Evolutionary conservation across 2,329 filamentous ascomycete species (phyloP).

Genomic region (Corinectria fuckeliana): DNA sequence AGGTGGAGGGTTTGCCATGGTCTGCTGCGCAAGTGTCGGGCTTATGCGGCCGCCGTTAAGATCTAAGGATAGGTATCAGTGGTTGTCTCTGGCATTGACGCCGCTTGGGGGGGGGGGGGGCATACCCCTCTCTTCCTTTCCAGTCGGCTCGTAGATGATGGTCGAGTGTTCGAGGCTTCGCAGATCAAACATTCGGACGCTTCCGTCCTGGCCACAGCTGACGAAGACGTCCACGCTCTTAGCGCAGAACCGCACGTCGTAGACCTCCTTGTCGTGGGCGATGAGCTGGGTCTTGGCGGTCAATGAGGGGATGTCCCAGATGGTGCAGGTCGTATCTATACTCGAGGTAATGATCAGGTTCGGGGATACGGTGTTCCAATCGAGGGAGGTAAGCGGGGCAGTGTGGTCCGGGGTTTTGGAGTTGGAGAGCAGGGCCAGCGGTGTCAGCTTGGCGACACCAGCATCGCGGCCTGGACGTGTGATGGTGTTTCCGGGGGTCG

Average conservation of each 20-base stretch:
- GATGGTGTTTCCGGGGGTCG: slow-evolving; percentile 69
- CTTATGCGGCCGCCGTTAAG: slow-evolving; percentile 69
- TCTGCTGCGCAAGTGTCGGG: slow-evolving; percentile 78
- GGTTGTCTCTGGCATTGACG: not conserved
- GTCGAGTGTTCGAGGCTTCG: slow-evolving; percentile 96
- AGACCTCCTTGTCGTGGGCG: slow-evolving; percentile 98
- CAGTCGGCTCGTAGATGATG: slow-evolving; percentile 97
- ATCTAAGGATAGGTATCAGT: slow-evolving; percentile 48
- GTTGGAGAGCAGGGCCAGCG: slow-evolving; percentile 91
- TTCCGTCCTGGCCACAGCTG: slow-evolving; percentile 95
- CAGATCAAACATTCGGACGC: slow-evolving; percentile 98
- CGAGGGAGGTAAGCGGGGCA: slow-evolving; percentile 91
- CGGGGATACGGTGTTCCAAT: slow-evolving; percentile 97
- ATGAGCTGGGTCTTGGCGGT: slow-evolving; percentile 98
- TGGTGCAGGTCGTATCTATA: slow-evolving; percentile 98
- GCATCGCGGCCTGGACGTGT: slow-evolving; percentile 64
- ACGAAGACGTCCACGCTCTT: slow-evolving; percentile 99
- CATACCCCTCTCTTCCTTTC: slow-evolving; percentile 78
- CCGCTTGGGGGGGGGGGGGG: not conserved
- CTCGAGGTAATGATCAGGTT: slow-evolving; percentile 98
- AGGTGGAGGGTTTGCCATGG: slow-evolving; percentile 77
- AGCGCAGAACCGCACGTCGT: slow-evolving; percentile 96
- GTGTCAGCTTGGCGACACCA: slow-evolving; percentile 81
- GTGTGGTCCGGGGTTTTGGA: slow-evolving; percentile 99
- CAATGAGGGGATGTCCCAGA: slow-evolving; percentile 98